These are phyloP conservation scores for Musa schizocarpa DNA, from an alignment of 176 grass and related monocot species.

Conservation along the genomic window DNA sequence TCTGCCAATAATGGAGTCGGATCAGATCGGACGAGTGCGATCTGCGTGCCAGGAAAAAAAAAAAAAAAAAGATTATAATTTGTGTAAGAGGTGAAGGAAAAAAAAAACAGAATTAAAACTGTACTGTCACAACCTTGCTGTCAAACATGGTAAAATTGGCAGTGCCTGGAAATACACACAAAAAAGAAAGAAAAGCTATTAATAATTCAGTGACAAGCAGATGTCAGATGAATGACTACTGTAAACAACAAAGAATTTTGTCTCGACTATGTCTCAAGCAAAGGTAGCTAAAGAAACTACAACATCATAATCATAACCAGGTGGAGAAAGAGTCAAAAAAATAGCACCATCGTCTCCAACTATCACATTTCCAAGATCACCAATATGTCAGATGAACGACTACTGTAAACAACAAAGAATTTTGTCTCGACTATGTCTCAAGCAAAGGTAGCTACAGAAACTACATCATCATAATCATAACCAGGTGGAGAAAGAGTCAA, in stretches of 20 bases:
- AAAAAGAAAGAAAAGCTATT: background rate
- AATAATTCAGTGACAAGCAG: background rate
- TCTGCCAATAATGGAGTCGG: slow-evolving; percentile 54
- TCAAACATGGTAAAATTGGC: slow-evolving; percentile 29
- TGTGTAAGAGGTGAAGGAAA: slow-evolving; percentile 15
- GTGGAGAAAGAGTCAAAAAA: background rate
- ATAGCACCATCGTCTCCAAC: background rate
- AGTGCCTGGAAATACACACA: slow-evolving; percentile 24
- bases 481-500: background rate
- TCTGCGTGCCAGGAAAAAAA: slow-evolving; percentile 20
- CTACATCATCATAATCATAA: too few relatives aligned
- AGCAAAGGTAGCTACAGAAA: too few relatives aligned
- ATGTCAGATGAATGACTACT: too few relatives aligned
- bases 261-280: too few relatives aligned
- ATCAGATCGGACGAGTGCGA: slow-evolving; percentile 45
- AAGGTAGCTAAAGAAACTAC: too few relatives aligned
- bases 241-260: too few relatives aligned
- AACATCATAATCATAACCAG: background rate
- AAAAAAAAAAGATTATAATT: background rate
- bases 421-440: too few relatives aligned
- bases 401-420: too few relatives aligned
- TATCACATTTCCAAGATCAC: too few relatives aligned
- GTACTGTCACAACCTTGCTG: slow-evolving; percentile 11
- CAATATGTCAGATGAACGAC: too few relatives aligned
- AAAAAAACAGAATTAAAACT: background rate